A percentile compares a stretch with the other conserved stretches of the same genome.
Conservation (phyloP, 192 early-diverging fungal genomes). For the Linnemannia hyalina region DNA sequence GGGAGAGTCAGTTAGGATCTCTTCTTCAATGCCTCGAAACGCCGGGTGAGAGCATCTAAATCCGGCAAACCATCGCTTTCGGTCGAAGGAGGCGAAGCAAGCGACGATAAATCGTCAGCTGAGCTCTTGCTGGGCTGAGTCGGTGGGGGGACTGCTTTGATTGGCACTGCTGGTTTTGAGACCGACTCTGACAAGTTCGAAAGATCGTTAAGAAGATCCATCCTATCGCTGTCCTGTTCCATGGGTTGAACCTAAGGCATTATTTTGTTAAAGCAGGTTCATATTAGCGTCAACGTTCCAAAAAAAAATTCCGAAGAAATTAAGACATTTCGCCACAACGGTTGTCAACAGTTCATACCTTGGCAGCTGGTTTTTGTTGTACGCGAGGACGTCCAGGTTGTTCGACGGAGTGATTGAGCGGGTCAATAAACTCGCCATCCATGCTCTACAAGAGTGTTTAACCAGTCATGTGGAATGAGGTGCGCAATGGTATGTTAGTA, state of each 20-base stretch:
- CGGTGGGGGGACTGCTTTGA: conserved; percentile 15
- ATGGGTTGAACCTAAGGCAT: conserved; percentile 11
- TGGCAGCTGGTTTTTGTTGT: conserved; percentile 3
- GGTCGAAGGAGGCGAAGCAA: neutral
- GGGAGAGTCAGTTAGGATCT: neutral
- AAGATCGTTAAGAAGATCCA: conserved; percentile 36
- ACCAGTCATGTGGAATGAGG: neutral
- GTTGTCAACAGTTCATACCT: conserved; percentile 5
- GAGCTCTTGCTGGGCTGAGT: conserved; percentile 24
- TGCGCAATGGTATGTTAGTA: neutral
- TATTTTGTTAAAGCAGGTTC: neutral
- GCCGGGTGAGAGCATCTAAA: conserved; percentile 80
- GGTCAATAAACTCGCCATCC: conserved; percentile 47
- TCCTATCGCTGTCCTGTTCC: conserved; percentile 20
- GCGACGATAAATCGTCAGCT: conserved; percentile 22
- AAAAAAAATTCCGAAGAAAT: neutral
- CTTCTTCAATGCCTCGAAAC: conserved; percentile 82
- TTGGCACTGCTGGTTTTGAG: conserved; percentile 29
- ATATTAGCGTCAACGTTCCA: neutral
- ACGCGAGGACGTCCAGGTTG: conserved; percentile 15
- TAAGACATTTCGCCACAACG: neutral
- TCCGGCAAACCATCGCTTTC: conserved; percentile 66
- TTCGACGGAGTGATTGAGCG: conserved; percentile 29
- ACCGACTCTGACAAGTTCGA: conserved; percentile 11
- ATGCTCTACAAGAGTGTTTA: conserved; percentile 17